A percentile compares a stretch with the other conserved stretches of the same genome.
These are phyloP conservation scores for Plasmodium falciparum DNA, from an alignment of 169 alveolate genomes.

Conservation along the genomic window DNA sequence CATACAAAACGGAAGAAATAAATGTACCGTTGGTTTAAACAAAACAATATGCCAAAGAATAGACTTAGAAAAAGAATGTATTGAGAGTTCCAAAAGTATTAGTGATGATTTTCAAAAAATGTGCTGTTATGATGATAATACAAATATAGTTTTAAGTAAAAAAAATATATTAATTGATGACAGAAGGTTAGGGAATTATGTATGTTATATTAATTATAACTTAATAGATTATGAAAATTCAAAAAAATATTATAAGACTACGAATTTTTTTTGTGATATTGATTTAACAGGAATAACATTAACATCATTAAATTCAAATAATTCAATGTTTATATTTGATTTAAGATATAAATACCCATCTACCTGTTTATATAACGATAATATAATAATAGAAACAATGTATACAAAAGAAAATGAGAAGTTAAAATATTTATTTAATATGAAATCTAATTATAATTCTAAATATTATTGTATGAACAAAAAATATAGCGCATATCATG, in stretches of 20 bases:
- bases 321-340: conserved; percentile 66
- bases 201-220: conserved; percentile 52
- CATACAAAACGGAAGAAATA: conserved; percentile 10
- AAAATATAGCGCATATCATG: conserved; percentile 58
- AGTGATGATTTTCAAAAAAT: conserved; percentile 67
- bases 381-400: conserved; percentile 32
- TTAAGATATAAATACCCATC: conserved; percentile 65
- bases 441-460: conserved; percentile 55
- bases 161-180: conserved; percentile 71
- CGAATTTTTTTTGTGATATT: conserved; percentile 39
- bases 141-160: conserved; percentile 56
- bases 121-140: conserved; percentile 32
- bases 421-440: conserved; percentile 14
- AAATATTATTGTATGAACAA: conserved; percentile 15
- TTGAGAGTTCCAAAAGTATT: conserved; percentile 29
- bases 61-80: conserved; percentile 33
- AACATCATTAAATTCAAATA: conserved; percentile 59
- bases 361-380: conserved; percentile 63
- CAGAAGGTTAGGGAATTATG: conserved; percentile 41
- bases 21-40: conserved; percentile 27
- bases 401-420: conserved; percentile 15
- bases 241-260: conserved; percentile 59
- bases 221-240: conserved; percentile 65
- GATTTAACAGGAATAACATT: conserved; percentile 66
- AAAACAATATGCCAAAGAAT: conserved; percentile 53